phyloP scores from a whole-genome alignment of 75 land plant genomes.

The Cunninghamia lanceolata region DNA sequence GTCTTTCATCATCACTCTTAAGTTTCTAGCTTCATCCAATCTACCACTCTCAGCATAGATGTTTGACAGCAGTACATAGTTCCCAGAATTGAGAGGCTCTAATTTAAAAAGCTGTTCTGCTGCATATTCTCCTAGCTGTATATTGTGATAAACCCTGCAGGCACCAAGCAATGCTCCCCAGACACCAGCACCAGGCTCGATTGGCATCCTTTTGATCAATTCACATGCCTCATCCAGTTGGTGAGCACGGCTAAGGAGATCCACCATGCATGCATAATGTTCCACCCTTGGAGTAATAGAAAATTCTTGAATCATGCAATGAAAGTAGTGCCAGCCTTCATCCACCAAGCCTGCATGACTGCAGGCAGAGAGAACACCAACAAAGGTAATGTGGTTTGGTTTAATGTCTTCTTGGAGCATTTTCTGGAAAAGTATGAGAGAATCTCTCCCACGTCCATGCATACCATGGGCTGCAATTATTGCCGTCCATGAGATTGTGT shows the following conservation, averaged over 20 bases:
- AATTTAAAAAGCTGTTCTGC: conserved; percentile 1
- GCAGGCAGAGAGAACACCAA: conserved; percentile 39
- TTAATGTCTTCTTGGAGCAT: conserved; percentile 33
- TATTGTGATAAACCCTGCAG: not conserved
- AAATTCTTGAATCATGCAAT: conserved; percentile 22
- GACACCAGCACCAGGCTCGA: not conserved
- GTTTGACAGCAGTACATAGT: not conserved
- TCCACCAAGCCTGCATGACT: conserved; percentile 51
- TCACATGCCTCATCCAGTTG: not conserved
- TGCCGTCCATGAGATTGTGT: conserved; percentile 35
- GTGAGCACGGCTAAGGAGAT: conserved; percentile 26
- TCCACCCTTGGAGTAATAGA: conserved; percentile 29
- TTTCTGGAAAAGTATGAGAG: conserved; percentile 25
- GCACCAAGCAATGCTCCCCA: not conserved
- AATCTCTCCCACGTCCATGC: conserved; percentile 33
- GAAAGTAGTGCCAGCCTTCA: conserved; percentile 36
- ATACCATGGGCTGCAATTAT: conserved; percentile 33
- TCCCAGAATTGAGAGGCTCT: conserved; percentile 8
- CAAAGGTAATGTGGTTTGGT: conserved; percentile 51
- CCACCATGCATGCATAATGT: conserved; percentile 60
- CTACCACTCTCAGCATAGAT: conserved; percentile 3
- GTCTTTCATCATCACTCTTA: conserved; percentile 6
- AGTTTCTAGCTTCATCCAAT: not conserved
- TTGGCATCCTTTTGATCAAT: not conserved
- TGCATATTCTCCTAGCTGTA: conserved; percentile 4